Evolutionary conservation across 139 green algal genomes (phyloP).

Genomic region (Tetraselmis chui): DNA sequence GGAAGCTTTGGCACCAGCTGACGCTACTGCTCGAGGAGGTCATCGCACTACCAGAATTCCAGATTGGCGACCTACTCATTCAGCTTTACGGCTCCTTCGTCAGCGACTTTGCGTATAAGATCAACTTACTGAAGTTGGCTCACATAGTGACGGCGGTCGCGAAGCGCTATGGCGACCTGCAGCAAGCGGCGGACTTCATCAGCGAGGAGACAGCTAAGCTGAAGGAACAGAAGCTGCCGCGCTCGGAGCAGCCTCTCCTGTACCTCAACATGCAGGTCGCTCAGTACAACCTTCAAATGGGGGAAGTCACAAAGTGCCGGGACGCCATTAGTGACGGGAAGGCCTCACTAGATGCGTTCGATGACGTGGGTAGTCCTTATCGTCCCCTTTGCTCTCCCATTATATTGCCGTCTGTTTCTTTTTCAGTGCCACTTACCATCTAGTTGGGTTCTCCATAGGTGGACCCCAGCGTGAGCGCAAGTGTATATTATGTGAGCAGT

Average conservation of each 20-base stretch:
- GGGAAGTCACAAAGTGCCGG: constrained; percentile 35
- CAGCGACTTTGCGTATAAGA: constrained; percentile 77
- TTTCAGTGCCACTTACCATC: too few relatives aligned
- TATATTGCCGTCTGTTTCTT: too few relatives aligned
- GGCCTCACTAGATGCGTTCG: constrained; percentile 13
- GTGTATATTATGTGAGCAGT: constrained; percentile 74
- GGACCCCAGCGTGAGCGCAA: constrained; percentile 81
- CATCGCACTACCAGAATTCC: constrained; percentile 38
- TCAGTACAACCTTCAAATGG: constrained; percentile 61
- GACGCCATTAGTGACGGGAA: background rate
- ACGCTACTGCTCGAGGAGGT: constrained; percentile 75
- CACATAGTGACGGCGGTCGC: constrained; percentile 58
- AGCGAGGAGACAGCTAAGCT: constrained; percentile 50
- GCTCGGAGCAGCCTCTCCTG: constrained; percentile 70
- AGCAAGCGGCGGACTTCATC: constrained; percentile 57
- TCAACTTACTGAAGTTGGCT: constrained; percentile 90
- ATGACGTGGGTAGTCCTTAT: constrained; percentile 39
- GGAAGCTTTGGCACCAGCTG: constrained; percentile 97
- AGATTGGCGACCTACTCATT: constrained; percentile 49
- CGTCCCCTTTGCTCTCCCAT: too few relatives aligned
- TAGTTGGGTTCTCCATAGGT: constrained; percentile 40
- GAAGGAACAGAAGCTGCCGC: constrained; percentile 58
- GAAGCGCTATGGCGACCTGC: constrained; percentile 1
- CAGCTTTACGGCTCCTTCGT: constrained; percentile 68
- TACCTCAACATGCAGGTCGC: constrained; percentile 89